These are phyloP conservation scores for Verticillium nonalfalfae DNA, from an alignment of 2,329 filamentous ascomycete genomes.

Conservation along the genomic window DNA sequence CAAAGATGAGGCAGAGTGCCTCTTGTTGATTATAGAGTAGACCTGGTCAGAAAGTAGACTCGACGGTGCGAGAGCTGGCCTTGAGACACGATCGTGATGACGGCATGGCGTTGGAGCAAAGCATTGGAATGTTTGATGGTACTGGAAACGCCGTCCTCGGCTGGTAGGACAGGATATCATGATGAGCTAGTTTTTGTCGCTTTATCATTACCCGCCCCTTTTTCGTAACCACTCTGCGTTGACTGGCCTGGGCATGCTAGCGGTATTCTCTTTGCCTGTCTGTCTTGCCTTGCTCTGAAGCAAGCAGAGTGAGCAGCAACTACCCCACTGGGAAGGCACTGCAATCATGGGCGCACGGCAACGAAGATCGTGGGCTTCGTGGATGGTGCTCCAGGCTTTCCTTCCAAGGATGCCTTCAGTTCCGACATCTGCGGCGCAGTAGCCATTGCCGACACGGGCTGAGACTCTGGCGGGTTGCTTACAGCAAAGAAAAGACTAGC, in stretches of 20 bases:
- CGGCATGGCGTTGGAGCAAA: not conserved
- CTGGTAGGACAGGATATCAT: not conserved
- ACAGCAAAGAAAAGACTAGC: too few species aligned
- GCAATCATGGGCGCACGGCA: too few species aligned
- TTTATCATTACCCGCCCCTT: not conserved
- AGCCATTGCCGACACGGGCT: too few species aligned
- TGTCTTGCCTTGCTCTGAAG: not conserved
- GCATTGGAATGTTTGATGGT: not conserved
- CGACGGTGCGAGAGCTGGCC: not conserved
- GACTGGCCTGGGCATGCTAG: not conserved
- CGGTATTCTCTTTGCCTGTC: not conserved
- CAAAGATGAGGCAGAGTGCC: constrained; percentile 17
- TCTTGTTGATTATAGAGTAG: not conserved
- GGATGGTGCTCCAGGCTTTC: too few species aligned
- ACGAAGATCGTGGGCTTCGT: too few species aligned
- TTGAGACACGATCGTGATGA: not conserved
- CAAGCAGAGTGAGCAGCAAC: too few species aligned
- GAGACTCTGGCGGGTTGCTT: too few species aligned
- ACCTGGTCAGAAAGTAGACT: not conserved
- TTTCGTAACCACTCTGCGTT: not conserved
- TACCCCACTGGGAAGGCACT: too few species aligned
- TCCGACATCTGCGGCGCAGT: too few species aligned
- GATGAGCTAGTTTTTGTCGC: not conserved
- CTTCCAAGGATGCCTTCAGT: too few species aligned
- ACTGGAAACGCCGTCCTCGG: not conserved